Conservation (phyloP, 495 filamentous ascomycete species). For the Trichoderma virens region DNA sequence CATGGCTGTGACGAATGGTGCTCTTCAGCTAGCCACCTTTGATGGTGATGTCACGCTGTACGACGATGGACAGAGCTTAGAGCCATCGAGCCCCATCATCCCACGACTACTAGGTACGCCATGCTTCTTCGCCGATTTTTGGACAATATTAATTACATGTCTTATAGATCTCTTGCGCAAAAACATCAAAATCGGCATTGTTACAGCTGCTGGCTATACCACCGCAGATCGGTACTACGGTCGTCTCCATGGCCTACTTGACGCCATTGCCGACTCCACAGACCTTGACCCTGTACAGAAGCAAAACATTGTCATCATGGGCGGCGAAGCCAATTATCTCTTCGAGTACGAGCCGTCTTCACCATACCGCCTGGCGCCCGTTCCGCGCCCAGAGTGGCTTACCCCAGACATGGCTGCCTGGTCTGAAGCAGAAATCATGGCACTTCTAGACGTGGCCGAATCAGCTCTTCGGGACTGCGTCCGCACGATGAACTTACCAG, state of each 20-base stretch:
- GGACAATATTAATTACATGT: too few species aligned
- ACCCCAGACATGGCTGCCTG: conserved; percentile 83
- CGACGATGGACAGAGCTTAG: conserved; percentile 79
- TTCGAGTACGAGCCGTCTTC: conserved; percentile 60
- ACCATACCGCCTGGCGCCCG: conserved; percentile 49
- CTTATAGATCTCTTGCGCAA: conserved; percentile 42
- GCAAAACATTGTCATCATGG: conserved; percentile 78
- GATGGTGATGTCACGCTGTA: conserved; percentile 98
- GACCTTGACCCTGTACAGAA: conserved; percentile 55
- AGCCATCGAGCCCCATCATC: conserved; percentile 67
- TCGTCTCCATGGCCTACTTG: conserved; percentile 75
- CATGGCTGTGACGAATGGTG: conserved; percentile 68
- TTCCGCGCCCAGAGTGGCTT: conserved; percentile 67
- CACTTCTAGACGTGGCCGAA: conserved; percentile 81
- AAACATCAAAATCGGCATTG: conserved; percentile 78
- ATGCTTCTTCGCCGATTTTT: too few species aligned
- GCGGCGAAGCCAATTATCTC: conserved; percentile 77
- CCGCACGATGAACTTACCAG: conserved; percentile 64
- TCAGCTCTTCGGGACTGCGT: conserved; percentile 72
- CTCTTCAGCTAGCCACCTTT: conserved; percentile 80
- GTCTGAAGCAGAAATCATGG: conserved; percentile 66
- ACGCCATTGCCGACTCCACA: conserved; percentile 61
- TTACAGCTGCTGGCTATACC: conserved; percentile 94
- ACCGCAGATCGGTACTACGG: conserved; percentile 75
- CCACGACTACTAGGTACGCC: conserved; percentile 54